Evolutionary conservation across 805 yeast genomes (phyloP), one percentile per base, ranked within the genome.

Genomic region (Yarrowia phangngaensis): DNA sequence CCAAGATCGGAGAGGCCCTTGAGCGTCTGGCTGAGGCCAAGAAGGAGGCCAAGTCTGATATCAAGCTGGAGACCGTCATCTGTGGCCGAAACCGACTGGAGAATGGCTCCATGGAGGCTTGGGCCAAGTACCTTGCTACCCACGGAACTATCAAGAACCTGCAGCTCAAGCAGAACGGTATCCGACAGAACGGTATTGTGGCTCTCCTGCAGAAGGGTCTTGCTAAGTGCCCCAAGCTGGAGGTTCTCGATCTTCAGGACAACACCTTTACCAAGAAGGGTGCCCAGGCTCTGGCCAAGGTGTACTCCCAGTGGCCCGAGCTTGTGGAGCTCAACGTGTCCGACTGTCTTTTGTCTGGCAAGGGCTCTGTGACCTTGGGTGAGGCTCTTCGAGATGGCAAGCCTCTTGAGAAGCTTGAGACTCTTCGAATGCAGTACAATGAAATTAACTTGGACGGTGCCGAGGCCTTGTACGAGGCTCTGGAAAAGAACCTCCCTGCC

Each of bases 31-130:
- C 92, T 15, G 65, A 64, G 45, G 81, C 80, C 51, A 88, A 88
- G 67, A 64, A 70, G 55, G 64, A 64, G 40, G 63, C 65, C n/a
- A 58, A 62, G 22, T 67, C 68, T 31, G 70, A 74, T 16, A 68
- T 76, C 48, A 67, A 71, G 23, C 74, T 88, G 61, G 80, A 82
- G 59, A 86, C 97, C 1, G 90, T 92, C 56, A 77, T 92, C 60
- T 92, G 99, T 69, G 98, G 98, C 55, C 79, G 99, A 69, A 92
- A 92, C 68, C 83, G 99, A 67, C 75, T 92, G 56, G 99, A 92
- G 65, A 88, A 88, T 64, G 98, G 97, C 3, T 88, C 97, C 5
- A 78, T 87, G 65, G 79, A 80, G 58, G 82, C 84, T 55, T 75
- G 95, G 68, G 79, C 97, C 8, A 71, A 85, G 51, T 95, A 95